Percentiles rank a stretch among this genome's conserved stretches.
Conservation (phyloP, 345 rosid genomes). For the Hibiscus syriacus region DNA sequence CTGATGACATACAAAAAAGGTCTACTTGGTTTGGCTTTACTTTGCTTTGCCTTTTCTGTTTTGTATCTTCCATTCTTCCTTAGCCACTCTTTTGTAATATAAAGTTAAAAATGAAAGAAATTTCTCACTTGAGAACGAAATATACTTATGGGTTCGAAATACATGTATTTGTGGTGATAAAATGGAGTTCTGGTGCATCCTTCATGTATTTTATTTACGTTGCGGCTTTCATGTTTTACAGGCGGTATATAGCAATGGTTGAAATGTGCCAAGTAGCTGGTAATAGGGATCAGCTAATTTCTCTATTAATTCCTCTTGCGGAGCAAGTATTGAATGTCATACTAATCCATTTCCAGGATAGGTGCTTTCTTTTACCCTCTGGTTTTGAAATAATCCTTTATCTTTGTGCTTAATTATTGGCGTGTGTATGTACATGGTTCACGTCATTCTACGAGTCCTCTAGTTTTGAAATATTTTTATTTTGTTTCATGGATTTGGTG, state of each 20-base stretch:
- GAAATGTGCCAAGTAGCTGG: slow-evolving; percentile 89
- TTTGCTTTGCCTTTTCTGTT: background rate
- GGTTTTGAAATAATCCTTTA: background rate
- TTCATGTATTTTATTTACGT: background rate
- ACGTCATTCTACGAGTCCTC: background rate
- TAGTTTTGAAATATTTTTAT: background rate
- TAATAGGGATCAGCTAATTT: slow-evolving; percentile 61
- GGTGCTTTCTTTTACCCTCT: slow-evolving; percentile 28
- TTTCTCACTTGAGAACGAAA: background rate
- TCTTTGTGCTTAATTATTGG: background rate
- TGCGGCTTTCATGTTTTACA: slow-evolving; percentile 22
- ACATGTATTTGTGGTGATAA: background rate
- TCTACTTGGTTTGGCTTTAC: background rate
- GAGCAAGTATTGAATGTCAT: slow-evolving; percentile 71
- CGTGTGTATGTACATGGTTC: background rate
- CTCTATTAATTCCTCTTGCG: slow-evolving; percentile 62
- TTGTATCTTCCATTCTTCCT: background rate
- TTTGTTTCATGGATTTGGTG: background rate
- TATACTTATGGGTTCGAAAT: background rate
- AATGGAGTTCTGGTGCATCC: background rate
- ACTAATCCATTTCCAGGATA: slow-evolving; percentile 74
- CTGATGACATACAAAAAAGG: slow-evolving; percentile 85
- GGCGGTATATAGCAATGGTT: slow-evolving; percentile 92
- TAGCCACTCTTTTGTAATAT: no score
- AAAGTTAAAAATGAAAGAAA: background rate